Conservation (phyloP, 768 basidiomycete genomes). For the Calocybe gangraenosa region DNA sequence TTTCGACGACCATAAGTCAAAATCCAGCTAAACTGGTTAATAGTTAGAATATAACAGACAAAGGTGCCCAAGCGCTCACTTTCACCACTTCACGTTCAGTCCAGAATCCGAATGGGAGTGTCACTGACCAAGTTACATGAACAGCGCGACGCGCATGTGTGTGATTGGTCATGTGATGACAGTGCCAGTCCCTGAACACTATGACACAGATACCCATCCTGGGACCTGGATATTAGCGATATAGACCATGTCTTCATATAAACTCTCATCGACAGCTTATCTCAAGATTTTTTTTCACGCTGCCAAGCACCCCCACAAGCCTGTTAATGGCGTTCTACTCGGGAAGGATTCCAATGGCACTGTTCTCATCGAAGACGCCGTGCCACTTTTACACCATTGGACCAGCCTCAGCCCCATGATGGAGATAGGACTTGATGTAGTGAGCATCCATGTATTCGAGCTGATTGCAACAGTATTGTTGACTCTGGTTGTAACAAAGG, state of each 20-base stretch:
- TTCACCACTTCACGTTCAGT: too few relatives aligned
- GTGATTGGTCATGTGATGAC: too few relatives aligned
- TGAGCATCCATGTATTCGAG: constrained; percentile 26
- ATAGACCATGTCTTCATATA: constrained; percentile 46
- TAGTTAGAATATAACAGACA: too few relatives aligned
- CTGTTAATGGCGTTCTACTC: constrained; percentile 77
- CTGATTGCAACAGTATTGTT: not conserved
- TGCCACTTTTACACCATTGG: constrained; percentile 84
- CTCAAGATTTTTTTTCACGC: constrained; percentile 75
- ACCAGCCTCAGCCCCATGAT: constrained; percentile 81
- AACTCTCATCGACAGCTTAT: constrained; percentile 59
- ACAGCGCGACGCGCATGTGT: too few relatives aligned
- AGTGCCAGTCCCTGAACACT: too few relatives aligned
- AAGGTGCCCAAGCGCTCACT: too few relatives aligned
- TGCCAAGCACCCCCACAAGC: constrained; percentile 70
- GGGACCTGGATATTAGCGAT: too few relatives aligned
- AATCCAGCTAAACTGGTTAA: too few relatives aligned
- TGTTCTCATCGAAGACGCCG: constrained; percentile 56
- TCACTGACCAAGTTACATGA: too few relatives aligned
- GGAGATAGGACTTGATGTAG: constrained; percentile 79
- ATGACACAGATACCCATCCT: too few relatives aligned
- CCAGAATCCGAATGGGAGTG: too few relatives aligned
- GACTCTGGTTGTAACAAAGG: constrained; percentile 32
- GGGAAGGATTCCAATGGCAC: constrained; percentile 38
- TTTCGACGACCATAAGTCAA: too few relatives aligned